Evolutionary conservation across 73 alveolate species (phyloP).

Genomic region (Blepharisma japonicum): DNA sequence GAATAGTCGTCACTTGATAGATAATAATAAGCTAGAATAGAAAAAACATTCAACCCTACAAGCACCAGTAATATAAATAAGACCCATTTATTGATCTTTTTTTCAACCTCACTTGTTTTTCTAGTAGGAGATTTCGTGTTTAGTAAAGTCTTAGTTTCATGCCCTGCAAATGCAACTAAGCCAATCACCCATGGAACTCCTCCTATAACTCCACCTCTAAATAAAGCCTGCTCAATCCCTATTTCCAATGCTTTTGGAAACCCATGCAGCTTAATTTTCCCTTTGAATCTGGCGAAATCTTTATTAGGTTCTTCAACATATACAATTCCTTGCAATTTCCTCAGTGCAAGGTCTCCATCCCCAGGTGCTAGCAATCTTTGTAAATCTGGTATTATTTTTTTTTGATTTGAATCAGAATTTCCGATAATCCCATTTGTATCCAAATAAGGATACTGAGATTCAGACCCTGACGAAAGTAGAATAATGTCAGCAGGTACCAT

Average conservation of each 20-base stretch:
- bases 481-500: constrained; percentile 84
- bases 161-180: neutral
- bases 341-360: constrained; percentile 36
- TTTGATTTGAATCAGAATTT: constrained; percentile 92
- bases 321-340: constrained; percentile 33
- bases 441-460: constrained; percentile 31
- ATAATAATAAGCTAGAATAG: constrained; percentile 18
- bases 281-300: neutral
- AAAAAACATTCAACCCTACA: constrained; percentile 39
- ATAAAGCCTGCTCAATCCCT: neutral
- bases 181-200: neutral
- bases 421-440: constrained; percentile 98
- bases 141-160: neutral
- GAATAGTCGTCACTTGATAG: no score
- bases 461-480: constrained; percentile 65
- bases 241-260: neutral
- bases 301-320: constrained; percentile 37
- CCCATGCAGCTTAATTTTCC: constrained; percentile 11
- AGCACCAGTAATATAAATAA: neutral
- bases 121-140: neutral
- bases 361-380: constrained; percentile 79
- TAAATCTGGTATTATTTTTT: constrained; percentile 49
- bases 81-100: constrained; percentile 12
- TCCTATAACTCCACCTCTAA: neutral
- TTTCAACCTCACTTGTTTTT: constrained; percentile 12